Evolutionary conservation across 106 monocot genomes (phyloP).

Genomic region (Posidonia australis): DNA sequence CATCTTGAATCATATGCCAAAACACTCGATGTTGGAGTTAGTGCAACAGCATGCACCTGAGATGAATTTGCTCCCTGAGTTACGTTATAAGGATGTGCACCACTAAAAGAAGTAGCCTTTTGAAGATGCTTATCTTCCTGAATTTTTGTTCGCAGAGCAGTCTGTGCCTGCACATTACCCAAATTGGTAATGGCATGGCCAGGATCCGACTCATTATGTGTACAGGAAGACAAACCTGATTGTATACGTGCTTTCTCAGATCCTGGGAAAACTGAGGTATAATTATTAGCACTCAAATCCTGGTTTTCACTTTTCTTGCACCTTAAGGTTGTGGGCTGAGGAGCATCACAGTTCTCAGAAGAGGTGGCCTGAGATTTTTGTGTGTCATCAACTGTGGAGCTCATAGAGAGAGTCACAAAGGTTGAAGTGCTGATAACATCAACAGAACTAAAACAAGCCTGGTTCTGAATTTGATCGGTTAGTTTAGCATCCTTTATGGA

Average conservation of each 20-base stretch:
- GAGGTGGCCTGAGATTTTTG: neutral
- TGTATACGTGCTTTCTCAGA: neutral
- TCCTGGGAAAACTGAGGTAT: neutral
- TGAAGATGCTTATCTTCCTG: slow-evolving; percentile 4
- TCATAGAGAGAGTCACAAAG: slow-evolving; percentile 19
- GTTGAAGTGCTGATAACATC: slow-evolving; percentile 11
- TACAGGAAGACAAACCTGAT: neutral
- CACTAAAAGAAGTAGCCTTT: slow-evolving; percentile 17
- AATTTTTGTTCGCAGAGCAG: neutral
- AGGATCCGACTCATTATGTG: neutral
- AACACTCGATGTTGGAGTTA: slow-evolving; percentile 1
- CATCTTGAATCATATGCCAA: slow-evolving; percentile 16
- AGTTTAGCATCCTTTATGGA: slow-evolving; percentile 11
- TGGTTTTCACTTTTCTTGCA: neutral
- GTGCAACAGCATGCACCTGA: slow-evolving; percentile 6
- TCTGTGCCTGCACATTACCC: slow-evolving; percentile 3
- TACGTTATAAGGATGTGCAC: slow-evolving; percentile 6
- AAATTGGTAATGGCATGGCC: slow-evolving; percentile 1
- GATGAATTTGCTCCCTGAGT: slow-evolving; percentile 12
- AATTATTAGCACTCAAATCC: neutral
- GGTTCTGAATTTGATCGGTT: slow-evolving; percentile 10
- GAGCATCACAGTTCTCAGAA: neutral
- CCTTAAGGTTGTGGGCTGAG: neutral
- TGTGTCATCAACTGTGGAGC: slow-evolving; percentile 9
- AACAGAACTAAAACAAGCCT: neutral